These are phyloP conservation scores for Aureobasidium mangrovei DNA, from an alignment of 2,329 filamentous ascomycete genomes.

Conservation along the genomic window DNA sequence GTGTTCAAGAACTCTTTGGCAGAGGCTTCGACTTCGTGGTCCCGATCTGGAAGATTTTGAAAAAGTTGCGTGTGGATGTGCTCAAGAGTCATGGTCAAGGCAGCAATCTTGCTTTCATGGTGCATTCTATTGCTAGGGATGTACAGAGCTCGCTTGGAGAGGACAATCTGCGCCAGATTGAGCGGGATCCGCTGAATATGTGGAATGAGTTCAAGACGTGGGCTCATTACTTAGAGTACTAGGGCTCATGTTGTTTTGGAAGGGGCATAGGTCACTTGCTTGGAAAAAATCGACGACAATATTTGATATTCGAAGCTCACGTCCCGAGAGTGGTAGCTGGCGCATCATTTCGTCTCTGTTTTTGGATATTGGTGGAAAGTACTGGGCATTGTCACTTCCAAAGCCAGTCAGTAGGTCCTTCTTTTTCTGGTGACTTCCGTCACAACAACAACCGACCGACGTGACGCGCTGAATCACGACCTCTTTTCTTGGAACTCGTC, in stretches of 20 bases:
- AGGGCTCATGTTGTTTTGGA: neutral
- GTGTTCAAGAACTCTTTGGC: neutral
- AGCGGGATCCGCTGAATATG: constrained; percentile 1
- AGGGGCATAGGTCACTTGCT: neutral
- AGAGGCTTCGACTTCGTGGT: constrained; percentile 15
- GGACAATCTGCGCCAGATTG: neutral
- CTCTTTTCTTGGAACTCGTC: no score
- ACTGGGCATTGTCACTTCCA: neutral
- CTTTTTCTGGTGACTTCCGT: no score
- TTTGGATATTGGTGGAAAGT: neutral
- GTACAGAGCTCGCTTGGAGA: neutral
- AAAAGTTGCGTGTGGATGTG: constrained; percentile 11
- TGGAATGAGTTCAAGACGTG: neutral
- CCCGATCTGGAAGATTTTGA: constrained; percentile 13
- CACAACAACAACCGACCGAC: no score
- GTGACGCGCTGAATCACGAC: no score
- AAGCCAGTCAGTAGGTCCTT: neutral
- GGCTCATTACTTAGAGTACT: neutral
- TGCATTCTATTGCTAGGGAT: neutral
- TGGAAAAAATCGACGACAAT: neutral
- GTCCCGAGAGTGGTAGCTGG: no score
- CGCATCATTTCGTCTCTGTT: neutral
- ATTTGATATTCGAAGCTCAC: neutral
- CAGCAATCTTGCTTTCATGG: neutral
- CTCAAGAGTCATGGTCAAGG: constrained; percentile 13